Percentiles rank a stretch among this genome's conserved stretches.
Evolutionary conservation across 2,329 filamentous ascomycete genomes (phyloP).

Genomic region (Trichoderma brevicompactum): DNA sequence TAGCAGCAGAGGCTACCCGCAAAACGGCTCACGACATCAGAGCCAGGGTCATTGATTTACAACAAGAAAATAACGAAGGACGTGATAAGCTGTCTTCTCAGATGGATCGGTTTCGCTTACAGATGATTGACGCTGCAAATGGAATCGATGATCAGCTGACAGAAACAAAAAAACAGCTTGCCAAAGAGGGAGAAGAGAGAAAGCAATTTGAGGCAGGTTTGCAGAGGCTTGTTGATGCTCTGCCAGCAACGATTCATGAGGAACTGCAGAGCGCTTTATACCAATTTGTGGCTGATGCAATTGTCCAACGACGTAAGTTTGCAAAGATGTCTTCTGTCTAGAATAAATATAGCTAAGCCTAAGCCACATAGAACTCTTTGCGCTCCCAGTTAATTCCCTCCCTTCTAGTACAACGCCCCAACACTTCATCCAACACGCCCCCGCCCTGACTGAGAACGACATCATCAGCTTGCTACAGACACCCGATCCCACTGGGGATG

Average conservation of each 20-base stretch:
- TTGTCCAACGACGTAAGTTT: constrained; percentile 13
- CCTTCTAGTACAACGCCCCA: neutral
- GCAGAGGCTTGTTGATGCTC: constrained; percentile 1
- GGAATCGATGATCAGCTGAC: constrained; percentile 7
- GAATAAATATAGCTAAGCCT: neutral
- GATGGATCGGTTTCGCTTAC: constrained; percentile 12
- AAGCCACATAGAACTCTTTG: neutral
- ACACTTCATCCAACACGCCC: neutral
- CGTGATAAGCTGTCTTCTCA: neutral
- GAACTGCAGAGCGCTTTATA: constrained; percentile 18
- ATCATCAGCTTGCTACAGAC: constrained; percentile 18
- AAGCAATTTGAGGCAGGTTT: constrained; percentile 17
- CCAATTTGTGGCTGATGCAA: constrained; percentile 20
- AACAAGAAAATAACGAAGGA: constrained; percentile 8
- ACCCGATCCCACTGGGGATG: constrained; percentile 7
- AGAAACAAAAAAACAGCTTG: constrained; percentile 1
- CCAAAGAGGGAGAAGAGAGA: constrained; percentile 19
- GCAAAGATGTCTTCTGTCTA: neutral
- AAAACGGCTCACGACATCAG: constrained; percentile 22
- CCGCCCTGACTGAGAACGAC: neutral
- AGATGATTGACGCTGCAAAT: constrained; percentile 13
- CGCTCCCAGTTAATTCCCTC: neutral
- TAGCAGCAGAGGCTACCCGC: constrained; percentile 16
- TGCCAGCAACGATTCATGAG: constrained; percentile 13
- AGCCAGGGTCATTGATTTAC: neutral